These are phyloP conservation scores for Xylaria acuta DNA, from an alignment of 495 filamentous ascomycete genomes.

Conservation along the genomic window DNA sequence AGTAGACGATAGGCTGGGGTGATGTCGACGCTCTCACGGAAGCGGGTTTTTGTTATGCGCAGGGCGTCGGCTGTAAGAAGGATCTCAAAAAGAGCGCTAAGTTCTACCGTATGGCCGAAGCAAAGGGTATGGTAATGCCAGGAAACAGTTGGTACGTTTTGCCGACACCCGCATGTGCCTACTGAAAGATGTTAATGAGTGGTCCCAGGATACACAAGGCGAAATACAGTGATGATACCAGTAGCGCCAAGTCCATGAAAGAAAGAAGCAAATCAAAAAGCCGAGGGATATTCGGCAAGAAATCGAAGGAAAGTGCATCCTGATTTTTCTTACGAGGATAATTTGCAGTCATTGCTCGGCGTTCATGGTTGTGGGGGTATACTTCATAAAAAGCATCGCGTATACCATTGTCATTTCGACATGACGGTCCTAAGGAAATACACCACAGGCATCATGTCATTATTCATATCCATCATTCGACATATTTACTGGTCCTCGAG, in stretches of 20 bases:
- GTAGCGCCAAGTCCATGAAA: conserved; percentile 42
- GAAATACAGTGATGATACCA: conserved; percentile 77
- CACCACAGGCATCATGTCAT: conserved; percentile 15
- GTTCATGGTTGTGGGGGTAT: conserved; percentile 24
- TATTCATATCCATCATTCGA: conserved; percentile 23
- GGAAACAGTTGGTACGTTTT: conserved; percentile 89
- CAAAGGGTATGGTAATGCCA: conserved; percentile 94
- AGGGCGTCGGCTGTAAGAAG: conserved; percentile 89
- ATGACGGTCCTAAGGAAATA: conserved; percentile 7
- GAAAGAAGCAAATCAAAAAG: conserved; percentile 54
- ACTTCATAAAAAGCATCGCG: conserved; percentile 25
- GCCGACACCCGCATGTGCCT: background rate
- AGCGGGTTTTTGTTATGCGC: conserved; percentile 85
- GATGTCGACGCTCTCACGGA: conserved; percentile 92
- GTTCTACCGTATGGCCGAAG: conserved; percentile 88
- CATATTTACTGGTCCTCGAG: conserved; percentile 6
- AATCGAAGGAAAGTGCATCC: conserved; percentile 28
- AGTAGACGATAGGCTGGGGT: conserved; percentile 72
- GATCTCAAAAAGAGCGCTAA: conserved; percentile 92
- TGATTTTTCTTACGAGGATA: conserved; percentile 1
- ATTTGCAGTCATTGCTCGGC: conserved; percentile 19
- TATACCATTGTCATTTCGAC: conserved; percentile 27
- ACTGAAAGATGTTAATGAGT: conserved; percentile 11
- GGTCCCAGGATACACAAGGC: conserved; percentile 86
- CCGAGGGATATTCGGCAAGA: conserved; percentile 51